Evolutionary conservation across 495 filamentous ascomycete genomes (phyloP).

Genomic region (Lasiosphaeria ovina): DNA sequence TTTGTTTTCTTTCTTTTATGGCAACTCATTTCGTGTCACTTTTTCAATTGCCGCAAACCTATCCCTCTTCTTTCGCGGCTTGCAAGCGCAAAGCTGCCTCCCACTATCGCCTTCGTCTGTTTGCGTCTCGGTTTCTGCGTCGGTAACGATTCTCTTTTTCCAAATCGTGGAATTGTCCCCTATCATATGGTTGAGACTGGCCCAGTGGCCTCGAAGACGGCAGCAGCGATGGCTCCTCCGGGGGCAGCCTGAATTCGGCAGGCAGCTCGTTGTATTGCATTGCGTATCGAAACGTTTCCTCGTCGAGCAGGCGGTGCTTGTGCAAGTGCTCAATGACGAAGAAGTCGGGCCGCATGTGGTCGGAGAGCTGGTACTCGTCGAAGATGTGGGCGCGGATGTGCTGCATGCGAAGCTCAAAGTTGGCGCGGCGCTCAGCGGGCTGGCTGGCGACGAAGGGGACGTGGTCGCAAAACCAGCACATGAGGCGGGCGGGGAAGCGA

Average conservation of each 20-base stretch:
- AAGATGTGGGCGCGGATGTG: slow-evolving; percentile 44
- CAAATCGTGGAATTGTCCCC: background rate
- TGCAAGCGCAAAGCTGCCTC: too few species aligned
- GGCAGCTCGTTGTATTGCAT: slow-evolving; percentile 28
- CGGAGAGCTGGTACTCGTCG: slow-evolving; percentile 14
- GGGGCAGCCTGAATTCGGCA: slow-evolving; percentile 5
- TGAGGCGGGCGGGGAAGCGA: slow-evolving; percentile 31
- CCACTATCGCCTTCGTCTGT: background rate
- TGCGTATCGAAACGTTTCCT: slow-evolving; percentile 6
- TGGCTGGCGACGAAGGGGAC: slow-evolving; percentile 19
- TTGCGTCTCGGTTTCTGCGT: background rate
- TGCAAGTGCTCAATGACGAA: slow-evolving; percentile 34
- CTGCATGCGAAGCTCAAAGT: slow-evolving; percentile 41
- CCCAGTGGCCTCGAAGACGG: background rate
- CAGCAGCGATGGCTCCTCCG: background rate
- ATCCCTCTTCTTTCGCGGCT: too few species aligned
- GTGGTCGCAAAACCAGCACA: slow-evolving; percentile 51
- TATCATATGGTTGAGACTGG: background rate
- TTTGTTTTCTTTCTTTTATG: too few species aligned
- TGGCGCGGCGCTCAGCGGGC: slow-evolving; percentile 11
- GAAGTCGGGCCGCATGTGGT: slow-evolving; percentile 43
- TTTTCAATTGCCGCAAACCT: too few species aligned
- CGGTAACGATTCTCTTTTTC: slow-evolving; percentile 2
- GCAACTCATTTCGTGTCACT: too few species aligned
- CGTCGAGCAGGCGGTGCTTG: slow-evolving; percentile 17